A percentile compares a stretch with the other conserved stretches of the same genome.
phyloP scores from a whole-genome alignment of 371 early-diverging fungal species.

The Dichotomocladium elegans region DNA sequence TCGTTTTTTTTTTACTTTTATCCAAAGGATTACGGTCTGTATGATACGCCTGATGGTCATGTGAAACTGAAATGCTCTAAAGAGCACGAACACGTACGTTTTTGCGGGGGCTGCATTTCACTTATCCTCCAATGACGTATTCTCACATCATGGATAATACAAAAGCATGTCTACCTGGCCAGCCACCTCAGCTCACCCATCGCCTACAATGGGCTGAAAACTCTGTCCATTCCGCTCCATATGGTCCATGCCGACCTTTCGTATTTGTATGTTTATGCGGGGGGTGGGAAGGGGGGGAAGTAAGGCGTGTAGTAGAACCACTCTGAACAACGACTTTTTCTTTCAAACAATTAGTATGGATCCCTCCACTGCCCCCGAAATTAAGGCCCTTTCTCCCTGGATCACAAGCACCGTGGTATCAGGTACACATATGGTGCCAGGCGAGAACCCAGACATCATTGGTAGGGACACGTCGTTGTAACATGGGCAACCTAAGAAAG shows the following conservation, averaged over 20 bases:
- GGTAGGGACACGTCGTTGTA: slow-evolving; percentile 7
- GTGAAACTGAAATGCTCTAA: slow-evolving; percentile 32
- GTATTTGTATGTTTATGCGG: slow-evolving; percentile 12
- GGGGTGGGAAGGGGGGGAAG: no score
- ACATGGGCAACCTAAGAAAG: background rate
- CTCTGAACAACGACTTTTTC: background rate
- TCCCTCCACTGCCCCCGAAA: background rate
- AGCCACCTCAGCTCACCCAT: background rate
- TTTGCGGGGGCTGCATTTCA: no score
- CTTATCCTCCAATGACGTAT: background rate
- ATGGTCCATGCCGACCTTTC: slow-evolving; percentile 4
- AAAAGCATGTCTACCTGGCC: background rate
- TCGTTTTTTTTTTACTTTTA: background rate
- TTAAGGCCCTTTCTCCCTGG: background rate
- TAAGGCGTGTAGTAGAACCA: no score
- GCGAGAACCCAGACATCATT: slow-evolving; percentile 14
- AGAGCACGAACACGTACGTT: slow-evolving; percentile 37
- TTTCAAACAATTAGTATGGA: background rate
- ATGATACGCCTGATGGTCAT: slow-evolving; percentile 30
- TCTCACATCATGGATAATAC: background rate
- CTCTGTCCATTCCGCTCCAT: slow-evolving; percentile 6
- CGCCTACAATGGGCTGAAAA: slow-evolving; percentile 3
- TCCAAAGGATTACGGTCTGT: slow-evolving; percentile 30
- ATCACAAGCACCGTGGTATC: slow-evolving; percentile 14
- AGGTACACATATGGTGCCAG: slow-evolving; percentile 33